phyloP scores from a whole-genome alignment of 148 eudicot genomes.

The Cornus controversa region DNA sequence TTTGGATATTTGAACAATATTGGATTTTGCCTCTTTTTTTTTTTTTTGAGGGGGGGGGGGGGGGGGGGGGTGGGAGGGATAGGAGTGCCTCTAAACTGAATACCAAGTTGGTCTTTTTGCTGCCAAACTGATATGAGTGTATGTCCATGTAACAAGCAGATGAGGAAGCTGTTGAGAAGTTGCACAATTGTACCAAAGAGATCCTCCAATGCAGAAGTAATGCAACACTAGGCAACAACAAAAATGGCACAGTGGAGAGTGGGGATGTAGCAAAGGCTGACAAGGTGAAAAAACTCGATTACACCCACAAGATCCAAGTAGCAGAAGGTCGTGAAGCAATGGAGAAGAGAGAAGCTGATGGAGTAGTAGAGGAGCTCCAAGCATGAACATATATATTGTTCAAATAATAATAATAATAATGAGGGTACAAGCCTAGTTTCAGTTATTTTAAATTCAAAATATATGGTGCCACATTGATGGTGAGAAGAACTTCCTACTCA shows the following conservation, averaged over 20 bases:
- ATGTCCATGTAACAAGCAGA: conserved; percentile 25
- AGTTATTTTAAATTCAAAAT: no score
- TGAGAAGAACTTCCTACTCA: no score
- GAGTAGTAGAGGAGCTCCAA: no score
- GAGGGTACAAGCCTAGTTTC: no score
- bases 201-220: background rate
- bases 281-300: conserved; percentile 11
- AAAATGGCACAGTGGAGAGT: conserved; percentile 9
- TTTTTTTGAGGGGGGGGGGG: no score
- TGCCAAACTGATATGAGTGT: background rate
- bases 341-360: no score
- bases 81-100: background rate
- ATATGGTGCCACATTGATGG: no score
- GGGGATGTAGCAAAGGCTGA: conserved; percentile 14
- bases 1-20: no score
- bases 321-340: background rate
- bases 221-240: background rate
- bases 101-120: background rate
- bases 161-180: conserved; percentile 44
- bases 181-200: conserved; percentile 42
- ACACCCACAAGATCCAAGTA: background rate
- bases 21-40: no score
- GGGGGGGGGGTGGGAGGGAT: no score
- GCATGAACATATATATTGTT: no score
- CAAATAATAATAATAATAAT: no score